Evolutionary conservation across 2,329 filamentous ascomycete genomes (phyloP).

Genomic region (Biscogniauxia mediterranea): DNA sequence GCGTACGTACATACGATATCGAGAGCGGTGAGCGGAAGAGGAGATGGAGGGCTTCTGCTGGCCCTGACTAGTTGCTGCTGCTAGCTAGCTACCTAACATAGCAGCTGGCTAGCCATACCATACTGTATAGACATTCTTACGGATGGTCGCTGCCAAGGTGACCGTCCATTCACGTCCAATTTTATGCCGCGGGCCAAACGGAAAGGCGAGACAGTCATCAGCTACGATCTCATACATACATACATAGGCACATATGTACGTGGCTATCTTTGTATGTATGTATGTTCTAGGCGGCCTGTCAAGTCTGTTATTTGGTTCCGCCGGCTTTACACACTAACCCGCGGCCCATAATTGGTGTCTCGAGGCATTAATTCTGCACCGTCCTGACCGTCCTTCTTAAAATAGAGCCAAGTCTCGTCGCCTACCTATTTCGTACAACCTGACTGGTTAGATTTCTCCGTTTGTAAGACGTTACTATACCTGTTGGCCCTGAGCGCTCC

Average conservation of each 20-base stretch:
- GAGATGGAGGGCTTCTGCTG: background rate
- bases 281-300: background rate
- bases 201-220: background rate
- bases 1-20: background rate
- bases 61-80: background rate
- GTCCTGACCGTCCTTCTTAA: no score
- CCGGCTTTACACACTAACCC: background rate
- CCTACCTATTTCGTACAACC: no score
- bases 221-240: background rate
- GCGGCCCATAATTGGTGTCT: no score
- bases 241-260: background rate
- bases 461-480: no score
- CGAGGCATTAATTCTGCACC: no score
- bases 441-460: no score
- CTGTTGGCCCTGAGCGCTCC: no score
- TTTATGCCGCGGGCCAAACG: conserved; percentile 10
- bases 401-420: no score
- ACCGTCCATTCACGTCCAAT: conserved; percentile 11
- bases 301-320: background rate
- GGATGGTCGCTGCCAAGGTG: conserved; percentile 20
- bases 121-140: conserved; percentile 1
- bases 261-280: background rate
- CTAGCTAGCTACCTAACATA: no score
- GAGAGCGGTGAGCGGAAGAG: background rate
- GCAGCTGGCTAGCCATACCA: no score